Evolutionary conservation across 495 filamentous ascomycete species (phyloP).

Genomic region (Articulospora tetracladia): DNA sequence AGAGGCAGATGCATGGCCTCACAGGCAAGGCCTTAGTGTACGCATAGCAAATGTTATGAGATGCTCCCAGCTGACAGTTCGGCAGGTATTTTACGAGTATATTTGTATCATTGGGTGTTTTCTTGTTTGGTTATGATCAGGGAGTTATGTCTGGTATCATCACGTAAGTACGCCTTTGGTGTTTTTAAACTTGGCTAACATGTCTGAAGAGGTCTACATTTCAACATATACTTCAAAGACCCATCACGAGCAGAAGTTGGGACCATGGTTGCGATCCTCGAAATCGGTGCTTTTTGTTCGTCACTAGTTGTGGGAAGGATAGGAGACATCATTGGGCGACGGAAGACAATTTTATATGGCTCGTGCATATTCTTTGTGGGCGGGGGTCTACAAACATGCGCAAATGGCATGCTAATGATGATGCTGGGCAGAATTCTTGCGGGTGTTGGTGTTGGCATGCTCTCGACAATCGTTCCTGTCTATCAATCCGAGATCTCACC

Average conservation of each 20-base stretch:
- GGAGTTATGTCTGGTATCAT: slow-evolving; percentile 99
- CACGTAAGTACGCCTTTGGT: slow-evolving; percentile 59
- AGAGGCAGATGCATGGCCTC: slow-evolving; percentile 78
- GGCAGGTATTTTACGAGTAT: slow-evolving; percentile 93
- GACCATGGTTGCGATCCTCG: slow-evolving; percentile 94
- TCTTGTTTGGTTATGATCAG: slow-evolving; percentile 98
- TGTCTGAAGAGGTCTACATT: slow-evolving; percentile 66
- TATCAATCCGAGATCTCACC: slow-evolving; percentile 99
- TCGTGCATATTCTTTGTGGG: slow-evolving; percentile 90
- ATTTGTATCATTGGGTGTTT: slow-evolving; percentile 96
- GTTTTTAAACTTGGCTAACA: slow-evolving; percentile 13
- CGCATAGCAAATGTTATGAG: slow-evolving; percentile 27
- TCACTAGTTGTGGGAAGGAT: slow-evolving; percentile 85
- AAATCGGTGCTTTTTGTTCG: slow-evolving; percentile 88
- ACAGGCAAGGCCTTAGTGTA: slow-evolving; percentile 94
- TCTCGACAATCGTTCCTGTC: slow-evolving; percentile 96
- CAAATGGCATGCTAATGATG: slow-evolving; percentile 86
- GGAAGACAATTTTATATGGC: slow-evolving; percentile 89
- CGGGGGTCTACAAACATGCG: slow-evolving; percentile 79
- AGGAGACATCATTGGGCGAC: slow-evolving; percentile 87
- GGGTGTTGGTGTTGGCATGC: slow-evolving; percentile 86
- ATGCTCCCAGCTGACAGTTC: slow-evolving; percentile 30
- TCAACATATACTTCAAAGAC: slow-evolving; percentile 88
- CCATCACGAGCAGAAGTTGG: slow-evolving; percentile 81
- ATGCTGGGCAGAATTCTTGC: slow-evolving; percentile 85